Evolutionary conservation across 345 rosid species (phyloP), one percentile per base, ranked within the genome.

Genomic region (Gossypium bickii): DNA sequence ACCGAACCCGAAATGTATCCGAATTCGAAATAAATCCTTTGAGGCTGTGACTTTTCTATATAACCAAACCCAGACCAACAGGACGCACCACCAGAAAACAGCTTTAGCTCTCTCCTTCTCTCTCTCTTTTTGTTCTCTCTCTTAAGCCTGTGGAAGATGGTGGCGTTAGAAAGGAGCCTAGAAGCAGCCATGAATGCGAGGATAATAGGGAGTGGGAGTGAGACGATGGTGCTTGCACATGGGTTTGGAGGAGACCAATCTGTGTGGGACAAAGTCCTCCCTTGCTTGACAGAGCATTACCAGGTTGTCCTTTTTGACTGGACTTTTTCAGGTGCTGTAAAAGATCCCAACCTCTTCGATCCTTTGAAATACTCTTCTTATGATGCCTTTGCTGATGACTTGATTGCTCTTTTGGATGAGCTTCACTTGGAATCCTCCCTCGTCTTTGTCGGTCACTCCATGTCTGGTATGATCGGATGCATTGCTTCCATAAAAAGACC

Each of bases 381-480:
- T 18, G 89, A 87, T 2, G 85, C 80, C 53, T 93, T 85, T 74
- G 89, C 93, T 15, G 69, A 81, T 4, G 95, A 88, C 76, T 77
- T 93, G 52, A 86, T 91, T 5, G 49, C 68, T 51, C 84, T 93
- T 27, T 12, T 91, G 24, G 95, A 91, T 3, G 93, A 89, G 75
- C 65, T 87, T 73, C 67, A 72, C 66, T 58, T 87, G 49, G 75
- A 79, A 9, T 80, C 89, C 27, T 49, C 81, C 1, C 81, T 87
- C 0, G 82, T 86, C 48, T 89, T 87, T 80, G 78, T 89, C 20
- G 98, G 97, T 34, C 97, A 93, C 76, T 93, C 97, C 80, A 89
- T 93, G 90, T 86, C 95, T 44, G 93, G 88, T 58, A 87, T 93
- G 87, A 89, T 91, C 55, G 93, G 93, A 13, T 90, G 95, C 86